Evolutionary conservation across 1,284 basidiomycete species (phyloP), one percentile per base, ranked within the genome.

Genomic region (Heterobasidion parviporum): DNA sequence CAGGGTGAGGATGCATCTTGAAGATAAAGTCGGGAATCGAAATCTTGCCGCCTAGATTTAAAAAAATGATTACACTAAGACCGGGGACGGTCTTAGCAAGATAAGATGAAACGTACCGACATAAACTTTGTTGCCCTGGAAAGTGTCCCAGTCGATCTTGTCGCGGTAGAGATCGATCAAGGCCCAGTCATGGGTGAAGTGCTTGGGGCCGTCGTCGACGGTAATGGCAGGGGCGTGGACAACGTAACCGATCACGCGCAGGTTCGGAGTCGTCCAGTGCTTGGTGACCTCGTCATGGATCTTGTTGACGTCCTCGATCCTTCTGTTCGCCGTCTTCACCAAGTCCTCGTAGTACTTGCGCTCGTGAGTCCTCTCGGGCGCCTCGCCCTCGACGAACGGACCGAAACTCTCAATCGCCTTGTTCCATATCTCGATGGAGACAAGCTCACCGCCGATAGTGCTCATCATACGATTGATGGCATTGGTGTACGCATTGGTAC

Each of bases 71-170:
- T 18, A 18, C 26, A 5, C 6, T 18, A 18, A 26, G 4, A 26
- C 26, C 26, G 26, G 26, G 5, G 26, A 26, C 26, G 26, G 26
- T 26, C 1, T 26, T 26, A 6, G 5, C 26, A 26, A 26, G 4
- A 26, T 26, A 26, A 26, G 6, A 26, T 26, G 5, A 59, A 55
- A 64, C 63, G 54, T 60, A 63, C 67, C 69, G 58, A 69, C 56
- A 55, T 62, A 71, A 26, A 74, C 56, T 58, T 67, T 61, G 59
- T 74, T 76, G 5, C 73, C 73, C 36, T 58, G 53, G 57, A 72
- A 71, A 10, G 54, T 60, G 5, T 16, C 20, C 64, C 57, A 64
- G 46, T 69, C 63, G 26, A 72, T 56, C 59, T 59, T 67, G 9
- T 66, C 60, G 15, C 63, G n/a, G 61, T 67, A 59, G 6, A 71